These are phyloP conservation scores for Elsinoe australis DNA, from an alignment of 2,329 filamentous ascomycete species.

Conservation along the genomic window DNA sequence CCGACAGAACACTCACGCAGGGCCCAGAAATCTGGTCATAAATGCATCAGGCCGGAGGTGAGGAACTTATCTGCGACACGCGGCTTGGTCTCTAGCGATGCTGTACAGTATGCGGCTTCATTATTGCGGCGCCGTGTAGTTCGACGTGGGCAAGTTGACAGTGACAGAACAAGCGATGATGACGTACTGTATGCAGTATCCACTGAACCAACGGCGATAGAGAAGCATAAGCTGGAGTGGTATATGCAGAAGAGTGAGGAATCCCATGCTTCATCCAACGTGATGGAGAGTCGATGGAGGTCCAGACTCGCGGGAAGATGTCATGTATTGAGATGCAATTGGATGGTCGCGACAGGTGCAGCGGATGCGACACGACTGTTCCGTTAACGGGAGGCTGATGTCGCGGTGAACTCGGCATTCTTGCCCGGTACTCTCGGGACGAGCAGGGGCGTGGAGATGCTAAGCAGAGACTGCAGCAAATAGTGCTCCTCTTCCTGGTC, in stretches of 20 bases:
- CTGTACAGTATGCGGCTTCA: too few species aligned
- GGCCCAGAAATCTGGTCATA: slow-evolving; percentile 3
- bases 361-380: slow-evolving; percentile 1
- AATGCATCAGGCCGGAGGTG: background rate
- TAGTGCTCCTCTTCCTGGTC: background rate
- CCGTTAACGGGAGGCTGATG: background rate
- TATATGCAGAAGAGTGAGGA: slow-evolving; percentile 2
- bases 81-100: too few species aligned
- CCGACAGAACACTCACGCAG: slow-evolving; percentile 3
- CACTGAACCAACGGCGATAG: too few species aligned
- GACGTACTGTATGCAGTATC: too few species aligned
- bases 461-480: slow-evolving; percentile 15
- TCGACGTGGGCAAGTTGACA: background rate
- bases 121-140: too few species aligned
- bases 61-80: background rate
- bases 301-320: slow-evolving; percentile 7
- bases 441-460: slow-evolving; percentile 8
- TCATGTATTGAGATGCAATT: slow-evolving; percentile 10
- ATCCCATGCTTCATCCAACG: slow-evolving; percentile 8
- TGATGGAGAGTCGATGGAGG: background rate
- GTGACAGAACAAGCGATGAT: too few species aligned
- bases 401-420: slow-evolving; percentile 6
- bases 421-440: background rate
- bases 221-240: too few species aligned
- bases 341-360: slow-evolving; percentile 1